phyloP scores from a whole-genome alignment of 352 stramenopile genomes.

The Peronospora destructor region DNA sequence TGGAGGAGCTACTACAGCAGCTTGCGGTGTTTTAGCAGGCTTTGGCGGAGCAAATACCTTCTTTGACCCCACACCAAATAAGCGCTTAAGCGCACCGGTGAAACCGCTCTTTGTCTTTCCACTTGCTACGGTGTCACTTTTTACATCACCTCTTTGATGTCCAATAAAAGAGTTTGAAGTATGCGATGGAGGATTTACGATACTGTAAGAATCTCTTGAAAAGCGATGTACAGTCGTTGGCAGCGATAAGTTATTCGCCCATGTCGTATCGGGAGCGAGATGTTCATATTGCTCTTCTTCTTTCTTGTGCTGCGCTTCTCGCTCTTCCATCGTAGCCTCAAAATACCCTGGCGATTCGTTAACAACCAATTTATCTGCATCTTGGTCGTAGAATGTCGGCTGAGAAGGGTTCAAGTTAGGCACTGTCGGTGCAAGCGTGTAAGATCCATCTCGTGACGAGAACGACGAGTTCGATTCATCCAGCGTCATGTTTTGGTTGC shows the following conservation, averaged over 20 bases:
- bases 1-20: neutral
- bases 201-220: constrained; percentile 47
- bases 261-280: constrained; percentile 19
- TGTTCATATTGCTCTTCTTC: constrained; percentile 25
- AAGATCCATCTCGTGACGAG: constrained; percentile 24
- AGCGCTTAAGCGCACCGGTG: constrained; percentile 50
- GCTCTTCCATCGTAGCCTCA: constrained; percentile 27
- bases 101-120: constrained; percentile 30
- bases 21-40: neutral
- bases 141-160: constrained; percentile 5
- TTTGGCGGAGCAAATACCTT: constrained; percentile 14
- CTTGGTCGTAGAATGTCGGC: constrained; percentile 38
- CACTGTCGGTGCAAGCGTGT: constrained; percentile 7
- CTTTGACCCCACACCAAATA: constrained; percentile 53
- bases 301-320: constrained; percentile 19
- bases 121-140: neutral
- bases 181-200: constrained; percentile 39
- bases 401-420: constrained; percentile 5
- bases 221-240: constrained; percentile 19
- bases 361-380: constrained; percentile 49
- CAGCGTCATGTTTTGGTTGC: constrained; percentile 27
- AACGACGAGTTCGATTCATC: constrained; percentile 29
- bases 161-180: constrained; percentile 26
- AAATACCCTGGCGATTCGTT: constrained; percentile 60
- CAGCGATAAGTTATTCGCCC: constrained; percentile 20